Base-by-base conservation (phyloP, 139 green algal genomes). In the Picochlorum sp. region DNA sequence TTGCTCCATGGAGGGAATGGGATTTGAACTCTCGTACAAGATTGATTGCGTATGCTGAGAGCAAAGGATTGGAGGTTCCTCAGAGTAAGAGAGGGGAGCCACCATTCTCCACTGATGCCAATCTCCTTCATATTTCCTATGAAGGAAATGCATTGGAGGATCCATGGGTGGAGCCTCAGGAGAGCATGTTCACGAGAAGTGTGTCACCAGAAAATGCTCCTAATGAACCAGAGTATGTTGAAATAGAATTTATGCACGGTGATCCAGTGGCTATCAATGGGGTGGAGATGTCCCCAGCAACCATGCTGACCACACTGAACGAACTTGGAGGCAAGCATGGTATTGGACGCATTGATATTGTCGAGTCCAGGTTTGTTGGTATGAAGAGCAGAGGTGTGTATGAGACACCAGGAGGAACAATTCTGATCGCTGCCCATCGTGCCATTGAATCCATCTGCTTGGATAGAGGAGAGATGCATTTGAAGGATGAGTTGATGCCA, bases 1-100 rank as follows among this genome's bases (percentile, higher is more conserved):
- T 99, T 56, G 91, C 94, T 7, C 94, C 94, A 31, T 99, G 94
- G 94, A 81, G 94, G 45, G 94, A 98, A 83, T 99, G 94, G 94
- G 90, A 96, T 77, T 81, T 98, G 58, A 88, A 86, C 65, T 91
- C 82, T 45, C 77, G 92, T 57, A 90, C 81, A 47, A 88, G 89
- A 78, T 80, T 98, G 8, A 90, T 95, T 60, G 69, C 79, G 28
- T 97, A 95, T 63, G 91, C 91, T 6, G 91, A 91, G 67, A 50
- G 50, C 38, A 69, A 79, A 21, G 78, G 78, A 56, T 83, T 95
- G n/a, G 65, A 54, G 1, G 80, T 93, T 41, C 84, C 88, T 3
- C 58, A 68, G 23, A 78, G 66, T 64, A 98, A 98, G 84, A 83
- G 90, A 31, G 79, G 81, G 41, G 92, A 97, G 82, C 82, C 91